Base-by-base conservation (phyloP, 805 yeast genomes). In the Metschnikowia hibisci region DNA sequence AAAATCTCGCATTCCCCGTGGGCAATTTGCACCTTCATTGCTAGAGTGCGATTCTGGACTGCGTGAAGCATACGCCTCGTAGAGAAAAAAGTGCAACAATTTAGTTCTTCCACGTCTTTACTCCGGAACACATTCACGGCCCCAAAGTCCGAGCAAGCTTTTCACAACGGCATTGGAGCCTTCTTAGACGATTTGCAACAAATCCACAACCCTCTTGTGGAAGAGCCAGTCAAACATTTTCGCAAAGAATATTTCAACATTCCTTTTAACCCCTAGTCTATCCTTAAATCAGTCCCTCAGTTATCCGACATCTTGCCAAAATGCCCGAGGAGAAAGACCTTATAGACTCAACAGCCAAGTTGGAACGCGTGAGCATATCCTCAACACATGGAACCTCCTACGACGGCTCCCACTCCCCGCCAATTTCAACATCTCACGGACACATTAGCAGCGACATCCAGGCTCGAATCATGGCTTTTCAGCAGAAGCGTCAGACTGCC, bases 391-490 rank as follows among this genome's bases (percentile, higher is more conserved):
- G 47, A 16, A 29, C 39, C 10, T 39, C 53, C 6, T 48, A 43
- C 29, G 56, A 52, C 32, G 56, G 53, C 9, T 30, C 53, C 9
- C 50, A 43, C 18, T 45, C 50, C 25, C 56, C 56, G 12, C 53
- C 56, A 9, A 48, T 52, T 13, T 41, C 55, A 16, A 46, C 54
- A 8, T 44, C 56, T 16, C 56, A 51, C 32, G 56, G 56, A 40
- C 54, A 50, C 9, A 38, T 83, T 39, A 81, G 76, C 54, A 82
- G 93, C 9, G 91, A 86, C 49, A 77, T 88, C 32, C 96, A 89
- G 62, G 96, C 96, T 1, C 73, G 93, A 50, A 74, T 90, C 29
- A 67, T 85, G 61, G 96, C 96, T 0, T 86, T 90, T 55, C 96
- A 89, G 62, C 88, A 87, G 50, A 81, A 84, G 56, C 76, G 96